Evolutionary conservation across 75 land plant species (phyloP).

Genomic region (Ceratopteris richardii): DNA sequence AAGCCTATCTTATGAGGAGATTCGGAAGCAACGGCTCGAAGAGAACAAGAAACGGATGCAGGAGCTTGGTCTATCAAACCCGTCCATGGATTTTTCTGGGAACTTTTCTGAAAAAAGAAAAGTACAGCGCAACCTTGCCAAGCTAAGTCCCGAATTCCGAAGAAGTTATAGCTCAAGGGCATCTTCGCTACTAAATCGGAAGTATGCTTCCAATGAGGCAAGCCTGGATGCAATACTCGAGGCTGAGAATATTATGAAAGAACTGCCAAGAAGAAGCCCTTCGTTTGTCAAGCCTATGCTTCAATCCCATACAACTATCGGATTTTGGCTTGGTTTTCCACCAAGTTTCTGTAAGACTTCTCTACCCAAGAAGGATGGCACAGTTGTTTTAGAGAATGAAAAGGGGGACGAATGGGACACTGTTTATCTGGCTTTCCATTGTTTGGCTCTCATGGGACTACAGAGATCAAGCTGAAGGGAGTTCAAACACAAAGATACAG

Average conservation of each 20-base stretch:
- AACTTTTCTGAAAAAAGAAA: too few species aligned
- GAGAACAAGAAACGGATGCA: slow-evolving; percentile 58
- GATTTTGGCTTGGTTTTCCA: slow-evolving; percentile 57
- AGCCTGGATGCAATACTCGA: slow-evolving; percentile 36
- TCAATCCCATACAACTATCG: slow-evolving; percentile 65
- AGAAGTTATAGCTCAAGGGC: slow-evolving; percentile 11
- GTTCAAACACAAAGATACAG: too few species aligned
- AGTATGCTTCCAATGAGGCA: slow-evolving; percentile 36
- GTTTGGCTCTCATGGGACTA: too few species aligned
- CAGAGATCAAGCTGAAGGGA: too few species aligned
- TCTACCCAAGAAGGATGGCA: too few species aligned
- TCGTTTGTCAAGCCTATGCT: slow-evolving; percentile 67
- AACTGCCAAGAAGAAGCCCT: slow-evolving; percentile 30
- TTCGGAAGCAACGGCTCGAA: slow-evolving; percentile 35
- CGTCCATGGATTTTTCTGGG: not conserved
- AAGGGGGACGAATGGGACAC: too few species aligned
- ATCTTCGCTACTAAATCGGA: slow-evolving; percentile 25
- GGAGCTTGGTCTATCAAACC: slow-evolving; percentile 12
- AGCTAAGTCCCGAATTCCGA: slow-evolving; percentile 14
- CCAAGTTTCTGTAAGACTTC: too few species aligned
- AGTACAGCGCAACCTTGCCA: slow-evolving; percentile 20
- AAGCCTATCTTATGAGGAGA: slow-evolving; percentile 29
- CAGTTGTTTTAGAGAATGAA: too few species aligned
- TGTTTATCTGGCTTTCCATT: too few species aligned
- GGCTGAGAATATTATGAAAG: slow-evolving; percentile 32